Evolutionary conservation across 2,329 filamentous ascomycete species (phyloP).

Genomic region (Fusarium acutatum): DNA sequence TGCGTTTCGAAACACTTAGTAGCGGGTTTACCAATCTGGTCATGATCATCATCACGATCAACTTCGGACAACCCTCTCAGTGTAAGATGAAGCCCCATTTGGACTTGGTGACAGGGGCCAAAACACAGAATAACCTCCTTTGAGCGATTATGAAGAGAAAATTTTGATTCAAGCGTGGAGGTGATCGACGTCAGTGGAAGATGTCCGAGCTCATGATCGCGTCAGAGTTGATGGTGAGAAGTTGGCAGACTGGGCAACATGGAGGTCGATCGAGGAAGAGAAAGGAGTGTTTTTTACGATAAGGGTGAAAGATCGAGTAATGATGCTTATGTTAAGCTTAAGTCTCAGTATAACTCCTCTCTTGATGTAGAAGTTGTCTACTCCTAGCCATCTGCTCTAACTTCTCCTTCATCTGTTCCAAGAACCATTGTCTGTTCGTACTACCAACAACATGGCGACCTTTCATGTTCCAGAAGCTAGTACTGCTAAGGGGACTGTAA

Average conservation of each 20-base stretch:
- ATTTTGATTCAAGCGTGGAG: neutral
- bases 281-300: neutral
- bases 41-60: conserved; percentile 3
- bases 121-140: neutral
- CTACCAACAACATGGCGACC: neutral
- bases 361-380: neutral
- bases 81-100: neutral
- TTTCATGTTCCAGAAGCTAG: neutral
- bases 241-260: neutral
- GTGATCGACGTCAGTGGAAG: conserved; percentile 1
- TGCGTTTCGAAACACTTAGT: neutral
- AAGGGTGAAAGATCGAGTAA: neutral
- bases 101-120: neutral
- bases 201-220: neutral
- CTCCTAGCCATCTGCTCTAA: neutral
- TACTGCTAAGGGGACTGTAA: neutral
- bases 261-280: neutral
- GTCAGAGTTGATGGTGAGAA: neutral
- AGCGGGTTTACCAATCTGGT: neutral
- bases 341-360: neutral
- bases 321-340: neutral
- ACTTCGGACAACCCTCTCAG: neutral
- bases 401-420: neutral
- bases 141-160: neutral
- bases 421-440: neutral